Evolutionary conservation across 2,329 filamentous ascomycete species (phyloP), one percentile per base, ranked within the genome.

Genomic region (Graphilbum sp.): DNA sequence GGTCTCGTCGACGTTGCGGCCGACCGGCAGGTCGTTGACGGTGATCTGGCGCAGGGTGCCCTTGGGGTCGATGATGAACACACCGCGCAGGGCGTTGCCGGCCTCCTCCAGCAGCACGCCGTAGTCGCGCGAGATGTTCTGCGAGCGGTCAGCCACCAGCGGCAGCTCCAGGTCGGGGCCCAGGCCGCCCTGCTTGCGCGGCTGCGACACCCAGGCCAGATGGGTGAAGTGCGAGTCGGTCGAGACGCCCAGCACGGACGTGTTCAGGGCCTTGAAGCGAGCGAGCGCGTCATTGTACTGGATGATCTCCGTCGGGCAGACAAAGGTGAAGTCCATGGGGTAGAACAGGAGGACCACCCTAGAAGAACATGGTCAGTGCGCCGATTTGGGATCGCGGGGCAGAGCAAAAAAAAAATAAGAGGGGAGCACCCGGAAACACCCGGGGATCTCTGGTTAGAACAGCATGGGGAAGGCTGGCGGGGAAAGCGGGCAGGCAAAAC

Each of bases 261-360:
- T 72, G 53, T 69, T 67, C 51, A 75, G 69, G 42, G 60, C 62
- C 43, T 61, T 59, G 57, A 78, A 77, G 48, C 73, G 68, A 39
- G 66, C 53, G n/a, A 70, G 62, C 38, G 70, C 68, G 40, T 75
- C 67, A 54, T 68, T 72, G 60, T 70, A 78, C 50, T 73, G 71
- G 50, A 74, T 67, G 57, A 78, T 75, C 57, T 78, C 70, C 52
- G 69, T 73, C 21, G 71, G 70, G 61, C 73, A 78, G 52, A 78
- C 72, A 47, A 77, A 78, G 47, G 72, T 76, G 65, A 74, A 79
- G 49, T 75, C 73, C 59, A 75, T 72, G 41, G 74, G 74, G 54
- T 77, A 72, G 62, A 78, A 78, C 46, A 72, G 67, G 25, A 79
- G 69, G 48, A 77, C 62, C 42, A 77, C 66, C 74, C 74, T 63